Conservation (phyloP, 148 eudicot species). For the Persicaria maculosa region DNA sequence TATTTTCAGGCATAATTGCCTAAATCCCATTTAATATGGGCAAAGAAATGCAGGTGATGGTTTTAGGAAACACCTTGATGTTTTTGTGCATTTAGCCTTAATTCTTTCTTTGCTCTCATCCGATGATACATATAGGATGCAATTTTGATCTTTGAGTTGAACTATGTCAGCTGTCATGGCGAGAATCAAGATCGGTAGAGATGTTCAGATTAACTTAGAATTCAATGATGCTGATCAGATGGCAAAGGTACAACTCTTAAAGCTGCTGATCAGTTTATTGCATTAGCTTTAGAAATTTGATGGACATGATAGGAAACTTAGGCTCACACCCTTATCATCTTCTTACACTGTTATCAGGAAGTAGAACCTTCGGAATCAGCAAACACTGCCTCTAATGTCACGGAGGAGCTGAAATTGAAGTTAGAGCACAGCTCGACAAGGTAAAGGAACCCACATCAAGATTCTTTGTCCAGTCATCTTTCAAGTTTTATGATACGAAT, state of each 20-base stretch:
- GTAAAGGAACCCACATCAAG: conserved; percentile 13
- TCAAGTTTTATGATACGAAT: background rate
- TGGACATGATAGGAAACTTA: background rate
- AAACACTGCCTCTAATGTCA: conserved; percentile 20
- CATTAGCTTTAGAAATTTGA: background rate
- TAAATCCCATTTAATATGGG: background rate
- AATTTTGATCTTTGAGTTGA: background rate
- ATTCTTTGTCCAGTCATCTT: background rate
- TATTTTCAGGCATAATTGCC: too few relatives aligned
- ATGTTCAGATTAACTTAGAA: conserved; percentile 54
- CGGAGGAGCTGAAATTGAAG: conserved; percentile 5
- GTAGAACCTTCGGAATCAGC: conserved; percentile 21
- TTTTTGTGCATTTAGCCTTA: background rate
- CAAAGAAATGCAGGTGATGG: too few relatives aligned
- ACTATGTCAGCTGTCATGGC: conserved; percentile 67
- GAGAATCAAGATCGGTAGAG: conserved; percentile 62
- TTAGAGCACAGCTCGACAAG: conserved; percentile 20
- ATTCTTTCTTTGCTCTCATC: background rate
- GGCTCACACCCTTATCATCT: background rate
- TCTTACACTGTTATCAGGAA: conserved; percentile 21
- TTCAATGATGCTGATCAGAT: conserved; percentile 45
- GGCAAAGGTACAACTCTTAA: background rate
- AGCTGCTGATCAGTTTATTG: background rate
- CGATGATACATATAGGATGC: background rate
- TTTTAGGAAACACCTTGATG: too few relatives aligned